Evolutionary conservation across 768 basidiomycete species (phyloP).

Genomic region (Auriculariales sp.): DNA sequence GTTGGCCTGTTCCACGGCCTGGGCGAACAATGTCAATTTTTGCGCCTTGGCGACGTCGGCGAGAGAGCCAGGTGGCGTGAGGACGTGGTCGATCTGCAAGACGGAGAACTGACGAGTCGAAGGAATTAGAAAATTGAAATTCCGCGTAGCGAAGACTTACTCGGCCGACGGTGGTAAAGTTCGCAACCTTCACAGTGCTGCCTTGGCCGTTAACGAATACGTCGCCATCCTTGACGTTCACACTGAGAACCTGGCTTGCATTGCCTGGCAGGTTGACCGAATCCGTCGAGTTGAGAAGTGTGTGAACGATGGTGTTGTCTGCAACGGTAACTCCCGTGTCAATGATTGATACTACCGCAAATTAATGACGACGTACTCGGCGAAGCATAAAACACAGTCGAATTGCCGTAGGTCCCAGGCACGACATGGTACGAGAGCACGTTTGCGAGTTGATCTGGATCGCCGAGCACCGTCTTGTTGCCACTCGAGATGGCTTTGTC

Average conservation of each 20-base stretch:
- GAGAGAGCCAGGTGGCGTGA: slow-evolving; percentile 38
- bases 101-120: slow-evolving; percentile 27
- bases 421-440: slow-evolving; percentile 45
- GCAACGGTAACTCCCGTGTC: no score
- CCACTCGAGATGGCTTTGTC: slow-evolving; percentile 27
- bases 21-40: slow-evolving; percentile 28
- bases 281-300: slow-evolving; percentile 35
- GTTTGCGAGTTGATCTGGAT: slow-evolving; percentile 26
- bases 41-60: slow-evolving; percentile 24
- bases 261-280: slow-evolving; percentile 43
- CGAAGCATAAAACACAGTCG: slow-evolving; percentile 22
- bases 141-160: no score
- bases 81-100: slow-evolving; percentile 33
- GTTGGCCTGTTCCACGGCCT: slow-evolving; percentile 17
- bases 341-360: no score
- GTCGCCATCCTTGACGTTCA: slow-evolving; percentile 25
- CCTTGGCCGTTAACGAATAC: slow-evolving; percentile 35
- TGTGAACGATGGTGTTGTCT: slow-evolving; percentile 49
- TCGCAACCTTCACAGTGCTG: slow-evolving; percentile 23
- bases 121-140: no score
- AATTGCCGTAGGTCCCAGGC: slow-evolving; percentile 29
- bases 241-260: slow-evolving; percentile 39
- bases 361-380: no score
- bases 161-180: slow-evolving; percentile 22
- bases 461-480: slow-evolving; percentile 18